Evolutionary conservation across 306 rosid species (phyloP), one percentile per base, ranked within the genome.

Genomic region (Hippophae tibetana): DNA sequence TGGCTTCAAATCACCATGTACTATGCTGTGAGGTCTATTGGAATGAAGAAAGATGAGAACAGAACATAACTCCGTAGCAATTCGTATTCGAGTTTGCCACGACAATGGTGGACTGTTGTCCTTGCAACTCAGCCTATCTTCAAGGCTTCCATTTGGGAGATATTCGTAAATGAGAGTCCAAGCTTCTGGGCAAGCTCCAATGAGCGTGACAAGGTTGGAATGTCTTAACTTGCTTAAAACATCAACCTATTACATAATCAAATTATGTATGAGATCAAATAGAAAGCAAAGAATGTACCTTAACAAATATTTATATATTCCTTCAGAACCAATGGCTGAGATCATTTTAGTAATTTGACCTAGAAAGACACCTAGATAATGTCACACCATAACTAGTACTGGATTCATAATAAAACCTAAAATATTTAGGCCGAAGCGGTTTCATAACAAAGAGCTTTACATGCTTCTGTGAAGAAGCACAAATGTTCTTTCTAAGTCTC

Each of bases 11-110:
- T 88, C 99, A 54, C 95, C 93, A 49, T 88, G 96, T 41, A 82
- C 83, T 47, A 92, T 71, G 79, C 84, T 57, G 65, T 83, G 84
- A 68, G 99, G 95, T 71, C 67, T 88, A 41, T 76, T 67, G 26
- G 95, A 82, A 62, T 92, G 99, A 57, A 92, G 99, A 72, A 78
- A 92, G n/a, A 84, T 72, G 12, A 92, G 88, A 75, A 81, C 90
- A 42, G 99, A 86, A 58, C 96, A 82, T 8, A 88, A 67, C 65
- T 88, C 96, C 0, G 84, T 64, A 40, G 85, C 96, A 6, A 92
- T 74, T 60, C 84, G 76, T 45, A 85, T 76, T 18, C 98, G 84
- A 12, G 75, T 71, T 77, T 85, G 81, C 99, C 99, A 92, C 72
- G 99, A 66, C 62, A 92, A 80, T 13, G 96, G 93, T 9, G 82